These are phyloP conservation scores for Cryptococcus hybrid DNA, from an alignment of 1,284 basidiomycete species.

Conservation along the genomic window DNA sequence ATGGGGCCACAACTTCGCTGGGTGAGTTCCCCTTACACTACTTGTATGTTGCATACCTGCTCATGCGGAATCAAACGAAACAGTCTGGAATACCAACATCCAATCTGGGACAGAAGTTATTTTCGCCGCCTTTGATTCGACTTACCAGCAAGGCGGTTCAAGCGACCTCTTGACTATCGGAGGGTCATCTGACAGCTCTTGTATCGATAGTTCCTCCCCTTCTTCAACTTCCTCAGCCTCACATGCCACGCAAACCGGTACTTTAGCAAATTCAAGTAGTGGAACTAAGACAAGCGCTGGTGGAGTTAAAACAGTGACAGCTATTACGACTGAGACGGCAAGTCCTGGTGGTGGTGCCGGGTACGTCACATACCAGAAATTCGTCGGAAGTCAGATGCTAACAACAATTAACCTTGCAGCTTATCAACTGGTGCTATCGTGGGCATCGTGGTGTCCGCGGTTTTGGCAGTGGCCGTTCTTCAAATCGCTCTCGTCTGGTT, in stretches of 20 bases:
- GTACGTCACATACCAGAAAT: conserved; percentile 7
- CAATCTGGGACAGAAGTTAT: conserved; percentile 31
- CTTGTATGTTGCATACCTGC: background rate
- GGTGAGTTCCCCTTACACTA: conserved; percentile 5
- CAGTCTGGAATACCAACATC: conserved; percentile 38
- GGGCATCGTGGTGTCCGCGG: conserved; percentile 37
- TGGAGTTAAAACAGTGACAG: conserved; percentile 37
- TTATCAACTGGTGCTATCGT: conserved; percentile 35
- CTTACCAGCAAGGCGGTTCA: conserved; percentile 30
- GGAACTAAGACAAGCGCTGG: conserved; percentile 10
- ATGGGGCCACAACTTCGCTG: conserved; percentile 10
- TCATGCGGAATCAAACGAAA: background rate
- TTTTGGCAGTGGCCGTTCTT: conserved; percentile 28
- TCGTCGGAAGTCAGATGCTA: background rate
- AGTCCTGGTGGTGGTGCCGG: conserved; percentile 19
- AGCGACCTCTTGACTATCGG: conserved; percentile 29
- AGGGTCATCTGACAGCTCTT: conserved; percentile 17
- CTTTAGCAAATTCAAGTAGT: conserved; percentile 1
- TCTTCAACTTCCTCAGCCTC: conserved; percentile 26
- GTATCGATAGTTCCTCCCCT: conserved; percentile 31
- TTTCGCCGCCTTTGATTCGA: conserved; percentile 34
- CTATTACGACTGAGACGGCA: conserved; percentile 25
- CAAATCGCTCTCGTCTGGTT: conserved; percentile 38
- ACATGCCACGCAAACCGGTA: conserved; percentile 10
- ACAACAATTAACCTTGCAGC: conserved; percentile 8